Evolutionary conservation across 1,139 yeast species (phyloP).

Genomic region (Citeromyces siamensis): DNA sequence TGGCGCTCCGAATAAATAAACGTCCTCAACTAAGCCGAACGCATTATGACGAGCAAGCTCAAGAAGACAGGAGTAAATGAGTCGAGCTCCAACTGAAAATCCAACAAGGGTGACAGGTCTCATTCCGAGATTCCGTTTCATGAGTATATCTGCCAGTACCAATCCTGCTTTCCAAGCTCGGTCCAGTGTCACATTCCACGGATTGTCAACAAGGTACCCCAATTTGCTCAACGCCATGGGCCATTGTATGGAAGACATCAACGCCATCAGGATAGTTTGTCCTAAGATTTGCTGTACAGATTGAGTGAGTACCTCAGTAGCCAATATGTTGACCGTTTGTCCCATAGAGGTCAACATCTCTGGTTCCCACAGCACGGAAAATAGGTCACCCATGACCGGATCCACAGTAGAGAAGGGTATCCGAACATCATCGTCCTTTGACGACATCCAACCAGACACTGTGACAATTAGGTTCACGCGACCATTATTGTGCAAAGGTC

Average conservation of each 20-base stretch:
- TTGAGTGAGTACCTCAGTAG: conserved; percentile 86
- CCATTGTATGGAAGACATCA: conserved; percentile 91
- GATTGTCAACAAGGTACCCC: conserved; percentile 86
- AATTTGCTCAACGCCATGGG: conserved; percentile 89
- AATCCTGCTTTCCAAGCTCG: conserved; percentile 97
- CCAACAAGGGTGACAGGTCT: conserved; percentile 92
- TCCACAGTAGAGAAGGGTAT: conserved; percentile 94
- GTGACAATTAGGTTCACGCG: conserved; percentile 83
- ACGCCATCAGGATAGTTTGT: conserved; percentile 79
- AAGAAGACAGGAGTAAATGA: conserved; percentile 79
- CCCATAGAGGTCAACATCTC: conserved; percentile 96
- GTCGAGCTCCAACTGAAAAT: conserved; percentile 87
- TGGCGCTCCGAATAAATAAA: conserved; percentile 82
- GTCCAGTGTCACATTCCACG: conserved; percentile 95
- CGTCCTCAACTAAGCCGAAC: conserved; percentile 82
- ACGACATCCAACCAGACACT: conserved; percentile 97
- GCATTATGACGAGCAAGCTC: conserved; percentile 84
- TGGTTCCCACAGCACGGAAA: conserved; percentile 93
- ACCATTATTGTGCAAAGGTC: conserved; percentile 85
- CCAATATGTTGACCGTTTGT: conserved; percentile 86
- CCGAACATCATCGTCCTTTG: conserved; percentile 90
- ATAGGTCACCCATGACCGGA: conserved; percentile 95
- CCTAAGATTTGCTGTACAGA: conserved; percentile 94
- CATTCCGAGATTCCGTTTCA: conserved; percentile 80
- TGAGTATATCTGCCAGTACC: conserved; percentile 81